phyloP scores from a whole-genome alignment of 2,329 filamentous ascomycete species.

The Aspergillus amoenus region DNA sequence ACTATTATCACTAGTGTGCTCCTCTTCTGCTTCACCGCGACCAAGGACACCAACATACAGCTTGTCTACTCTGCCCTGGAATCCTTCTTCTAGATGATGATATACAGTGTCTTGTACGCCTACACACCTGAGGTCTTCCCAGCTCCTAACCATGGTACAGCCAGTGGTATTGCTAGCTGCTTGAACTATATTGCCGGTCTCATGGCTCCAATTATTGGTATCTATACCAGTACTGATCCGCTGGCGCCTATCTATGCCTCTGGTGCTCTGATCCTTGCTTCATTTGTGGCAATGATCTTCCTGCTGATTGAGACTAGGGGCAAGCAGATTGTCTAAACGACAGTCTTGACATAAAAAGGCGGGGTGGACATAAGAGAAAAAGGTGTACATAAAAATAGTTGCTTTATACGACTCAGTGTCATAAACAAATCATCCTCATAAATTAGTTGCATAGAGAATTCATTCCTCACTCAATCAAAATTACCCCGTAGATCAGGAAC shows the following conservation, averaged over 20 bases:
- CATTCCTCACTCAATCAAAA: no score
- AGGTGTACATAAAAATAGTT: no score
- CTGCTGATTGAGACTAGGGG: slow-evolving; percentile 50
- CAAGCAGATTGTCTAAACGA: slow-evolving; percentile 28
- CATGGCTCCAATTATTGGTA: slow-evolving; percentile 46
- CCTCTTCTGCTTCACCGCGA: slow-evolving; percentile 56
- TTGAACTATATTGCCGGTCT: slow-evolving; percentile 47
- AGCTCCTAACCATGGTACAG: slow-evolving; percentile 55
- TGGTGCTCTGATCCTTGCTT: slow-evolving; percentile 44
- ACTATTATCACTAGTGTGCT: slow-evolving; percentile 54
- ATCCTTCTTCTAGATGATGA: slow-evolving; percentile 58
- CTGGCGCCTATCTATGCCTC: slow-evolving; percentile 48
- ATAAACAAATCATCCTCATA: no score
- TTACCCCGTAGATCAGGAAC: no score
- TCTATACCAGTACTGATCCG: slow-evolving; percentile 39
- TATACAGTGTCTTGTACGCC: slow-evolving; percentile 58
- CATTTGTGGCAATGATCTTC: slow-evolving; percentile 46
- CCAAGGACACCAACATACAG: slow-evolving; percentile 49
- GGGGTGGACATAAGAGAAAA: no score
- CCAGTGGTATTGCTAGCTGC: slow-evolving; percentile 49
- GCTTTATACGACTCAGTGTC: no score
- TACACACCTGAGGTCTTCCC: slow-evolving; percentile 62
- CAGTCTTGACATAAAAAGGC: no score
- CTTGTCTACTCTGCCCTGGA: slow-evolving; percentile 54
- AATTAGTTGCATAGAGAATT: no score